Conservation (phyloP, 352 stramenopile species). For the Globisporangium splendens region DNA sequence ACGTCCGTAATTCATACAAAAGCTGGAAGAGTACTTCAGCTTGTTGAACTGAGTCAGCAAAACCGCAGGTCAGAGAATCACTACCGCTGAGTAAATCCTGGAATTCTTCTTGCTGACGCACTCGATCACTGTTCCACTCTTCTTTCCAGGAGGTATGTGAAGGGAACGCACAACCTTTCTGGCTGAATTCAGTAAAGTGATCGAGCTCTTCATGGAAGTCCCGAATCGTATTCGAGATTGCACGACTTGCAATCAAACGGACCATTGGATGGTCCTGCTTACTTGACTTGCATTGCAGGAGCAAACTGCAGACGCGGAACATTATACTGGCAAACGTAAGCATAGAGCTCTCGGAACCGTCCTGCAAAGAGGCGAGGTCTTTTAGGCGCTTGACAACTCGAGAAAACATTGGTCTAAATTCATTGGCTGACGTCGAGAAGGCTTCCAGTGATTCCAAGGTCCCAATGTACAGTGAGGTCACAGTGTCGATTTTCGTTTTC, state of each 20-base stretch:
- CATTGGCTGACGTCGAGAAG: neutral
- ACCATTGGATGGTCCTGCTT: too few species aligned
- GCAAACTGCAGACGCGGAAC: neutral
- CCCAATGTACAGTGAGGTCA: neutral
- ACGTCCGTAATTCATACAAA: too few species aligned
- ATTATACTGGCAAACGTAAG: neutral
- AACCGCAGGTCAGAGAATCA: too few species aligned
- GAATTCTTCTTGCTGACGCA: neutral
- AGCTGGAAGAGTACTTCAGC: too few species aligned
- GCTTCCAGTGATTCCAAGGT: neutral
- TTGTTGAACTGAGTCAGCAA: too few species aligned
- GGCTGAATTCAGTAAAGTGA: neutral
- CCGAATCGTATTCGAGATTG: neutral
- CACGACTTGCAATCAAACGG: neutral
- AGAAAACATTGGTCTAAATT: neutral
- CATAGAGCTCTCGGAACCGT: neutral
- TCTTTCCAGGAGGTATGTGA: neutral
- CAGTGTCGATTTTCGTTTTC: too few species aligned
- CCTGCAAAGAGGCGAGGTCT: neutral
- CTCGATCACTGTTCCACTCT: neutral
- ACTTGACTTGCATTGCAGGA: neutral
- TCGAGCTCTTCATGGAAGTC: conserved; percentile 1
- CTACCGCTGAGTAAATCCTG: too few species aligned
- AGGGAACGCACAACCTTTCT: neutral
- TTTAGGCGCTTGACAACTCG: neutral